Evolutionary conservation across 805 yeast genomes (phyloP).

Genomic region (Candida oleophila): DNA sequence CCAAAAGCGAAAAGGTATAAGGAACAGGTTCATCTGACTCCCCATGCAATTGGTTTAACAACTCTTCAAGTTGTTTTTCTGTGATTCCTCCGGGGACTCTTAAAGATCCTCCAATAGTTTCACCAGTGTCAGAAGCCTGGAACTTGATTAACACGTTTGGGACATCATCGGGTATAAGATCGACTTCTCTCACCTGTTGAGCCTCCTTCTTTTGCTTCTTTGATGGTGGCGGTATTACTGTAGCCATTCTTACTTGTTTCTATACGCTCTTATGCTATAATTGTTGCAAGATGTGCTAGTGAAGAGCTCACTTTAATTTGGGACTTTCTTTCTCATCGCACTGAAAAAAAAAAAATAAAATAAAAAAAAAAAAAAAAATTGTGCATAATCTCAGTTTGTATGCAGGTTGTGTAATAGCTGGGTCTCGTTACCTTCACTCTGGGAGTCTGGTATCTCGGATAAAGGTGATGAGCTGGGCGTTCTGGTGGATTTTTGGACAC

Average conservation of each 20-base stretch:
- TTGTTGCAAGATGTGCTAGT: no score
- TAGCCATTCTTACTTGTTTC: slow-evolving; percentile 61
- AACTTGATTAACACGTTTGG: slow-evolving; percentile 87
- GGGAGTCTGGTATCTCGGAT: slow-evolving; percentile 3
- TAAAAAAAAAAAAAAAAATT: not conserved
- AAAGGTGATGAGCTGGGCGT: not conserved
- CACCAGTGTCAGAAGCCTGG: slow-evolving; percentile 93
- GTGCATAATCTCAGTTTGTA: not conserved
- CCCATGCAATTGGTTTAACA: slow-evolving; percentile 75
- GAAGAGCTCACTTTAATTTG: not conserved
- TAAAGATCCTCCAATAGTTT: slow-evolving; percentile 74
- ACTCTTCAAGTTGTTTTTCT: slow-evolving; percentile 83
- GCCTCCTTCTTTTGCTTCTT: slow-evolving; percentile 84
- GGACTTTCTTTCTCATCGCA: not conserved
- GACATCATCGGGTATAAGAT: slow-evolving; percentile 68
- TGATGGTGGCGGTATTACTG: slow-evolving; percentile 89
- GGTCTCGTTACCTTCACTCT: not conserved
- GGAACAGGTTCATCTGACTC: slow-evolving; percentile 83
- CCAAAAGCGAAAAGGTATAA: slow-evolving; percentile 73
- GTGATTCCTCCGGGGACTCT: slow-evolving; percentile 90
- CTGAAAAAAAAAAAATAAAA: not conserved
- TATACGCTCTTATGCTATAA: not conserved
- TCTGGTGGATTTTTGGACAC: no score
- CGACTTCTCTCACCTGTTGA: slow-evolving; percentile 75
- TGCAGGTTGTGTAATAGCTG: not conserved